Evolutionary conservation across 1,284 basidiomycete genomes (phyloP).

Genomic region (Cutaneotrichosporon sp.): DNA sequence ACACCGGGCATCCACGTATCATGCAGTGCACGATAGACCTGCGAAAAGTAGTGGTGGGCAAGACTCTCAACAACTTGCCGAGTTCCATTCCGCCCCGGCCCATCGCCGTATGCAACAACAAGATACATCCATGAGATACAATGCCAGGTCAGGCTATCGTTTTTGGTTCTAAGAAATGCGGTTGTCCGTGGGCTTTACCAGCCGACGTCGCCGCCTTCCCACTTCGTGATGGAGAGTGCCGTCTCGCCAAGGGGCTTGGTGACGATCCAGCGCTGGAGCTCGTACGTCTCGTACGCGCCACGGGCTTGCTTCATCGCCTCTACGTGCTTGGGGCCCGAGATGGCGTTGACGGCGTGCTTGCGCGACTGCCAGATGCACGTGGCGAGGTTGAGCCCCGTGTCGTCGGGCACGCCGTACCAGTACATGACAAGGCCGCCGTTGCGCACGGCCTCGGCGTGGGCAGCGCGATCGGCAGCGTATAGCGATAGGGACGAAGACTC

Average conservation of each 20-base stretch:
- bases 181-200: no score
- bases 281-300: slow-evolving; percentile 70
- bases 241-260: slow-evolving; percentile 59
- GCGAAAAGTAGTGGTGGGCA: no score
- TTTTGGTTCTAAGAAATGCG: no score
- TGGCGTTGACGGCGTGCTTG: slow-evolving; percentile 71
- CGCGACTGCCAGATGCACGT: slow-evolving; percentile 89
- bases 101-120: no score
- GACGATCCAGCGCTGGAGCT: slow-evolving; percentile 67
- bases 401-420: slow-evolving; percentile 83
- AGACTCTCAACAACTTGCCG: no score
- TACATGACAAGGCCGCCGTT: slow-evolving; percentile 73
- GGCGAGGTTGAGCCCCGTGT: slow-evolving; percentile 75
- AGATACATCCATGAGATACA: no score
- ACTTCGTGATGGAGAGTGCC: slow-evolving; percentile 60
- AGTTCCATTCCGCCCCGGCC: no score
- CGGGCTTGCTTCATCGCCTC: slow-evolving; percentile 74
- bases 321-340: slow-evolving; percentile 69
- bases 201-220: slow-evolving; percentile 62
- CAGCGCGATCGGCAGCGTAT: slow-evolving; percentile 75
- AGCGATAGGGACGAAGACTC: slow-evolving; percentile 52
- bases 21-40: no score
- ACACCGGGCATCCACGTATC: no score
- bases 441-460: slow-evolving; percentile 82
- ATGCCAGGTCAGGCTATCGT: no score